Percentiles rank a stretch among this genome's conserved stretches.
Evolutionary conservation across 805 yeast species (phyloP).

Genomic region (Tetrapisispora iriomotensis): DNA sequence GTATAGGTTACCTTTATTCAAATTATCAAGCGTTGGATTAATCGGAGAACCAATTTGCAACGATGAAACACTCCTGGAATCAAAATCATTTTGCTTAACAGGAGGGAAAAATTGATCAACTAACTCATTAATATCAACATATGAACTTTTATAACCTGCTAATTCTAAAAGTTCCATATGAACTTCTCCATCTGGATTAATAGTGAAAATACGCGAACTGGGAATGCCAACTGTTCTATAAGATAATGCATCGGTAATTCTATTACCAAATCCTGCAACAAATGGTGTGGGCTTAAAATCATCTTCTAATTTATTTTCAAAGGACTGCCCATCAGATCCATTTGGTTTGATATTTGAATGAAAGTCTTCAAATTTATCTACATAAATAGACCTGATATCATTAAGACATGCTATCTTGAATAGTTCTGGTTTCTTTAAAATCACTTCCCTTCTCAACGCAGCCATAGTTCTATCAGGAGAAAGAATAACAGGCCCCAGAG

Average conservation of each 20-base stretch:
- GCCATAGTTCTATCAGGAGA: slow-evolving; percentile 97
- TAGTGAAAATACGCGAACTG: slow-evolving; percentile 86
- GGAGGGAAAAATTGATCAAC: slow-evolving; percentile 98
- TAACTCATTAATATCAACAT: slow-evolving; percentile 80
- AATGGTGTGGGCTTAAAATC: slow-evolving; percentile 65
- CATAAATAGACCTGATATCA: slow-evolving; percentile 69
- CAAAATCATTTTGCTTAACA: slow-evolving; percentile 31
- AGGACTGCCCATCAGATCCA: neutral
- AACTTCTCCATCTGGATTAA: slow-evolving; percentile 93
- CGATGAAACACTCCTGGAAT: slow-evolving; percentile 23
- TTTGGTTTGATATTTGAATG: neutral
- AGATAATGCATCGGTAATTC: slow-evolving; percentile 92
- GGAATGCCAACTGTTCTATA: slow-evolving; percentile 92
- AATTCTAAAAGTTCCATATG: slow-evolving; percentile 92
- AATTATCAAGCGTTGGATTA: slow-evolving; percentile 11
- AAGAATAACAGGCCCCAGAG: slow-evolving; percentile 85
- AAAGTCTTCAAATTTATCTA: slow-evolving; percentile 10
- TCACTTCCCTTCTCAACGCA: slow-evolving; percentile 84
- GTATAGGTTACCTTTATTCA: slow-evolving; percentile 4
- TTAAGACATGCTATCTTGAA: slow-evolving; percentile 94
- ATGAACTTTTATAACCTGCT: slow-evolving; percentile 85
- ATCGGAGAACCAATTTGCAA: slow-evolving; percentile 27
- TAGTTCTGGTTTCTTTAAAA: slow-evolving; percentile 92
- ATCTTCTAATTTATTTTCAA: slow-evolving; percentile 2
- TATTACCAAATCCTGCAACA: slow-evolving; percentile 94